Conservation (phyloP, 352 stramenopile genomes). For the Globisporangium carolinianum region DNA sequence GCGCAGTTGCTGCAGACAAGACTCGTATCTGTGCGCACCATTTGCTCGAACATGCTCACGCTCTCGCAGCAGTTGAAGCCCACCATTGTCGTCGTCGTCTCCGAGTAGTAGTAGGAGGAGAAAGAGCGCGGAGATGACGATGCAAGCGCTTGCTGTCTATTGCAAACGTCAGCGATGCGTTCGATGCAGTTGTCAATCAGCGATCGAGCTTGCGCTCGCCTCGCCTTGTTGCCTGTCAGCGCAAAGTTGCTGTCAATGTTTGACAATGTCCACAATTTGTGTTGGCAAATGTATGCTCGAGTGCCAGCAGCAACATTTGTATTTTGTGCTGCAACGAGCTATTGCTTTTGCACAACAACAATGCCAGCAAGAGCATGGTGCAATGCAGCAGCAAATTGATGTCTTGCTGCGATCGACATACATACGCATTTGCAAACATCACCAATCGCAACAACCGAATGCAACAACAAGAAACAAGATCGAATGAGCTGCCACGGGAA, state of each 20-base stretch:
- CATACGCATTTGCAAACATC: not conserved
- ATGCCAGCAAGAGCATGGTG: not conserved
- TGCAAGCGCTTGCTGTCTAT: too few relatives aligned
- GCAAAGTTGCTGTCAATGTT: not conserved
- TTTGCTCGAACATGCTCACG: constrained; percentile 73
- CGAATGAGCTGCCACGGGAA: constrained; percentile 9
- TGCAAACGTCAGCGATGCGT: too few relatives aligned
- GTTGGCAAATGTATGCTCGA: constrained; percentile 2
- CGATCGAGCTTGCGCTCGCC: not conserved
- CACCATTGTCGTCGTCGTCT: constrained; percentile 1
- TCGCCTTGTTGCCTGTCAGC: not conserved
- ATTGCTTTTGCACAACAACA: not conserved
- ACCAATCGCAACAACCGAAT: not conserved
- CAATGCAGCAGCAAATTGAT: too few relatives aligned
- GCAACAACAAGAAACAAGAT: not conserved
- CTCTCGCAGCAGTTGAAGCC: constrained; percentile 49
- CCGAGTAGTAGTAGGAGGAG: too few relatives aligned
- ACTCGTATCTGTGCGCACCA: constrained; percentile 27
- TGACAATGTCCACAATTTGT: not conserved
- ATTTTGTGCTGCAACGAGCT: too few relatives aligned
- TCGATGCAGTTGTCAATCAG: too few relatives aligned
- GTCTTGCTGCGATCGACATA: not conserved
- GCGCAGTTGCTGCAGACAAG: too few relatives aligned
- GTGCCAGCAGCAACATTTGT: too few relatives aligned
- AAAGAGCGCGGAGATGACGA: too few relatives aligned